Conservation (phyloP, 2,329 filamentous ascomycete genomes). For the Rachicladosporium sp. region DNA sequence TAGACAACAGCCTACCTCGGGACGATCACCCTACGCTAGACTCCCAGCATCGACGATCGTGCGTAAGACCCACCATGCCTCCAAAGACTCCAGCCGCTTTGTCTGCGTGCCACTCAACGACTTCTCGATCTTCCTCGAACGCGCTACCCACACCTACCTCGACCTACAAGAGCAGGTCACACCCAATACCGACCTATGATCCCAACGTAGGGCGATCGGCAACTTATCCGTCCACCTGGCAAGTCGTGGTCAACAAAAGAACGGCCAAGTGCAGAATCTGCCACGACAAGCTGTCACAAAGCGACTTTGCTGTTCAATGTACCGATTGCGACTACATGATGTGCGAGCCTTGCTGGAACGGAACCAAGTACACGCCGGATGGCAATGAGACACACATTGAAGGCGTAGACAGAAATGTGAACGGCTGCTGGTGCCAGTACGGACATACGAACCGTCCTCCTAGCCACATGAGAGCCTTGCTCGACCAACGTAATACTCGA, state of each 20-base stretch:
- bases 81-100: too few relatives aligned
- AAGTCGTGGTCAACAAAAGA: conserved; percentile 8
- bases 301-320: conserved; percentile 10
- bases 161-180: background rate
- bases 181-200: conserved; percentile 1
- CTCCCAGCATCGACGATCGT: too few relatives aligned
- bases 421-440: conserved; percentile 12
- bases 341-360: conserved; percentile 8
- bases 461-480: background rate
- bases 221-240: conserved; percentile 7
- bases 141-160: too few relatives aligned
- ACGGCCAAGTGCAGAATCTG: conserved; percentile 15
- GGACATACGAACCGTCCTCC: conserved; percentile 2
- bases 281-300: conserved; percentile 6
- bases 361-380: conserved; percentile 8
- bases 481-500: too few relatives aligned
- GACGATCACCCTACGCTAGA: too few relatives aligned
- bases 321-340: conserved; percentile 9
- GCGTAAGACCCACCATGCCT: too few relatives aligned
- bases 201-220: conserved; percentile 1
- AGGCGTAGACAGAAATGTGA: conserved; percentile 4
- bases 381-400: conserved; percentile 7
- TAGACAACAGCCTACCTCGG: too few relatives aligned
- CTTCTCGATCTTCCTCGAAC: too few relatives aligned
- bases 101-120: too few relatives aligned